A percentile compares a stretch with the other conserved stretches of the same genome.
phyloP scores from a whole-genome alignment of 768 basidiomycete species.

The Russula sp. region DNA sequence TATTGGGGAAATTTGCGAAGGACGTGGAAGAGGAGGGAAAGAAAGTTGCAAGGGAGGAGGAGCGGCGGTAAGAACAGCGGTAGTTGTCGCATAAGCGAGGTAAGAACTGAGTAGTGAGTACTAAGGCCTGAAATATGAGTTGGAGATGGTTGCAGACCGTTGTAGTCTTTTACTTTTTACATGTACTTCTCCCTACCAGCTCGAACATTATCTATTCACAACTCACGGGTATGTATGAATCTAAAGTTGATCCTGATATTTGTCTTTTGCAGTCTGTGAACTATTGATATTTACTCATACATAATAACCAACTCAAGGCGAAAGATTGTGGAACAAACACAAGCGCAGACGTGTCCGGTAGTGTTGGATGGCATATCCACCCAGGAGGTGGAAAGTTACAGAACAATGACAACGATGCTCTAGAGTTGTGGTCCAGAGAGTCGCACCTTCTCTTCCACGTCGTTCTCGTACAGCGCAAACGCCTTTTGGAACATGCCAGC shows the following conservation, averaged over 20 bases:
- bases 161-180: too few relatives aligned
- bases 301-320: background rate
- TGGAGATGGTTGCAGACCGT: too few relatives aligned
- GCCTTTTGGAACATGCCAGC: constrained; percentile 92
- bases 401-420: constrained; percentile 3
- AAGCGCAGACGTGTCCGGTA: background rate
- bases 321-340: background rate
- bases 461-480: constrained; percentile 85
- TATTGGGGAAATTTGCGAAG: background rate
- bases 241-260: constrained; percentile 41
- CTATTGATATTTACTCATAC: constrained; percentile 2
- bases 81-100: too few relatives aligned
- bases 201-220: too few relatives aligned
- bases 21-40: constrained; percentile 6
- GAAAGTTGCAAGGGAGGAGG: background rate
- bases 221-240: background rate
- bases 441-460: constrained; percentile 74
- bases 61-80: background rate
- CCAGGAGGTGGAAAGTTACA: background rate
- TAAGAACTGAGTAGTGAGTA: too few relatives aligned
- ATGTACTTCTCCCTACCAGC: too few relatives aligned
- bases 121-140: too few relatives aligned
- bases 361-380: background rate
- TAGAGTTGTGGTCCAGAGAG: constrained; percentile 61
- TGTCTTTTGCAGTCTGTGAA: background rate